These are phyloP conservation scores for Lachancea kluyveri DNA, from an alignment of 805 yeast genomes.

Conservation along the genomic window DNA sequence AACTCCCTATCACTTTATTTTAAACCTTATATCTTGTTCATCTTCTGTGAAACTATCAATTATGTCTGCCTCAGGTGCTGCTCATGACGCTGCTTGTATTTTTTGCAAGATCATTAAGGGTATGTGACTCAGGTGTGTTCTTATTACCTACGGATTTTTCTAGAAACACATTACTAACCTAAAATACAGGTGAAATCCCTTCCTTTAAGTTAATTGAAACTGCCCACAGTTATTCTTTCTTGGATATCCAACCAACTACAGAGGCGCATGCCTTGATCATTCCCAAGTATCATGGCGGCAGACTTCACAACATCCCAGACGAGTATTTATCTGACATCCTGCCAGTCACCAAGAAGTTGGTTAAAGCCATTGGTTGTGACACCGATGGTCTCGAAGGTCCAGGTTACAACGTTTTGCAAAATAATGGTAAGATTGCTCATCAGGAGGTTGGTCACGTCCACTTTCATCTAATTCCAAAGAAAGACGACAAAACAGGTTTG, in stretches of 20 bases:
- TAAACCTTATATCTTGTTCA: no score
- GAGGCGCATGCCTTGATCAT: conserved; percentile 84
- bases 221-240: conserved; percentile 70
- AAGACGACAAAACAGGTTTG: conserved; percentile 64
- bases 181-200: conserved; percentile 80
- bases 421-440: conserved; percentile 93
- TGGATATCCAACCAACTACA: conserved; percentile 90
- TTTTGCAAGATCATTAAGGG: conserved; percentile 92
- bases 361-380: conserved; percentile 61
- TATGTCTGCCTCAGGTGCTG: conserved; percentile 20
- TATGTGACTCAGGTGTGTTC: conserved; percentile 25
- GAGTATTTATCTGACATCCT: conserved; percentile 80
- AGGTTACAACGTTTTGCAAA: conserved; percentile 84
- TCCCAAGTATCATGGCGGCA: conserved; percentile 92
- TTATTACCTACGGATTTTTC: conserved; percentile 1
- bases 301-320: conserved; percentile 87
- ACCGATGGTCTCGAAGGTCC: conserved; percentile 52
- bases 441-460: conserved; percentile 96
- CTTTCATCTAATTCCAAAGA: conserved; percentile 93
- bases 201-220: conserved; percentile 87
- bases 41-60: no score
- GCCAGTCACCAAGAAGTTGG: conserved; percentile 84
- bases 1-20: no score
- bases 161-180: conserved; percentile 6
- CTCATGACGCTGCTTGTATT: conserved; percentile 60